Conservation (phyloP, 441 rosid genomes). For the Monsonia emarginata region DNA sequence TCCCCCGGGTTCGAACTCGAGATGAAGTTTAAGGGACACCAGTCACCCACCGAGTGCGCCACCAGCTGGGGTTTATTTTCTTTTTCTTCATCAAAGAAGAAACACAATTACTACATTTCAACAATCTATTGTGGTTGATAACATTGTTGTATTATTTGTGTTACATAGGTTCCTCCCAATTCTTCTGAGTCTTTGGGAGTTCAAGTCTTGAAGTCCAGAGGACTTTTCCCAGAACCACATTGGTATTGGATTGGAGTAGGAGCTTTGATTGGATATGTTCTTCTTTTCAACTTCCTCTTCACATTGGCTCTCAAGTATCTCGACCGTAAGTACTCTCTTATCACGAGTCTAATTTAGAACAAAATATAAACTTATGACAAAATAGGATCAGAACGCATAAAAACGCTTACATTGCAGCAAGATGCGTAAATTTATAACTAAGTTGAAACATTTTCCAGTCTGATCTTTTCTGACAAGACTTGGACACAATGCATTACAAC, state of each 20-base stretch:
- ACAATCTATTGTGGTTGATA: background rate
- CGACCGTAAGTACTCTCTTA: slow-evolving; percentile 31
- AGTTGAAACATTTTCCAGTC: too few relatives aligned
- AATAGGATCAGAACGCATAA: too few relatives aligned
- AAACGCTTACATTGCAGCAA: too few relatives aligned
- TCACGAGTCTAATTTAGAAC: too few relatives aligned
- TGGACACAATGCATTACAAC: too few relatives aligned
- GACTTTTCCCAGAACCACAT: slow-evolving; percentile 31
- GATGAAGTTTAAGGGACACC: too few relatives aligned
- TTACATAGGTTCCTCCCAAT: slow-evolving; percentile 24
- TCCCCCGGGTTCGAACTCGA: too few relatives aligned
- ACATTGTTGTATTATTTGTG: background rate
- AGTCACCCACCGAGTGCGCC: too few relatives aligned
- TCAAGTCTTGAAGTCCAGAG: slow-evolving; percentile 38
- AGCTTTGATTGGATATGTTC: slow-evolving; percentile 36
- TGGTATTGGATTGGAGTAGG: slow-evolving; percentile 78
- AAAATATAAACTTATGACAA: too few relatives aligned
- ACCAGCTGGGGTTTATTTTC: too few relatives aligned
- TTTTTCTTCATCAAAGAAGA: background rate
- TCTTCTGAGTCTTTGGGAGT: slow-evolving; percentile 43
- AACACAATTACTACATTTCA: background rate
- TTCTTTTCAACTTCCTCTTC: slow-evolving; percentile 42
- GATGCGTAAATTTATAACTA: too few relatives aligned
- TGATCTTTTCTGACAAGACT: too few relatives aligned
- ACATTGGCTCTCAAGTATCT: slow-evolving; percentile 47